Evolutionary conservation across 257 asterid genomes (phyloP), one percentile per base, ranked within the genome.

Genomic region (Striga asiatica): DNA sequence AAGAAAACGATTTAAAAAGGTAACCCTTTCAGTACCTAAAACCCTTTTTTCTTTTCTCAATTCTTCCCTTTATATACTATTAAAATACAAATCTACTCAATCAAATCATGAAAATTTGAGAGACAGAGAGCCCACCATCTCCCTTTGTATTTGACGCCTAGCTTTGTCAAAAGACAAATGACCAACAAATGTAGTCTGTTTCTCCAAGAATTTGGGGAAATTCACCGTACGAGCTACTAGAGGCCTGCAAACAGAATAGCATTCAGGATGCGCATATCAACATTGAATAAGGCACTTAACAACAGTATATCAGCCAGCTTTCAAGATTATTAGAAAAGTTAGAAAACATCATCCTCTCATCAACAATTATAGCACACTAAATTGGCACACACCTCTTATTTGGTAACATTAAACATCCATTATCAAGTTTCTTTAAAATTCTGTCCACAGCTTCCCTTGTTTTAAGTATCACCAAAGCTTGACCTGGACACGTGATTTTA

Each of bases 351-450:
- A 24, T 18, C 14, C 17, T 58, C 16, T 50, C 17, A n/a, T 28
- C 37, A 9, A 53, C 50, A 16, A 54, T 45, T 19, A 50, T 34
- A 41, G 16, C 29, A 50, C 24, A 69, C 20, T 54, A 29, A 69
- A 8, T 24, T 50, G 45, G 62, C 24, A 50, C 72, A 42, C 56
- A 89, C 98, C 96, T 78, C 62, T 55, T 61, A 65, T 80, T 77
- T 29, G 94, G 72, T 57, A 91, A 54, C 71, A 86, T 56, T 73
- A 91, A 68, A 81, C 96, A 91, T 50, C 70, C 74, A 24, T 69
- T 84, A 12, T 58, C 70, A 65, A 91, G 73, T 71, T 65, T 60
- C 46, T 41, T 50, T 58, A 76, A 24, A 27, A 81, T 79, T 65
- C 61, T 70, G 46, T 75, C 70, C 12, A 81, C 89, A 34, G 68